Evolutionary conservation across 495 filamentous ascomycete species (phyloP).

Genomic region (Tuber magnatum): DNA sequence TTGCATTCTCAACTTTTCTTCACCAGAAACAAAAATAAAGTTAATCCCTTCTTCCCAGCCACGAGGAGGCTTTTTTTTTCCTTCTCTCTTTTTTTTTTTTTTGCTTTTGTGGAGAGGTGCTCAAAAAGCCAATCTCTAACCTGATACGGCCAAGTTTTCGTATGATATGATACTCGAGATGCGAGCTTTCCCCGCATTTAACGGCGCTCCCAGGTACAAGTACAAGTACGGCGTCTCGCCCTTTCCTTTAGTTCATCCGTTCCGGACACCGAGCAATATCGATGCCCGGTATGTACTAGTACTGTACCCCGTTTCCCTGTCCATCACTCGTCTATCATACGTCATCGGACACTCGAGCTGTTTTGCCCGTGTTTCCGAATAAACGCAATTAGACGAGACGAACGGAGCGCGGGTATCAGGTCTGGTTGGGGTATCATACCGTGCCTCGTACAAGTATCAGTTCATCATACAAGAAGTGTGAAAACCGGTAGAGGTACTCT

Average conservation of each 20-base stretch:
- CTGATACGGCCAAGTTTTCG: not conserved
- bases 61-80: not conserved
- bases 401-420: not conserved
- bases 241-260: not conserved
- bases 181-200: not conserved
- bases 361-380: not conserved
- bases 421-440: not conserved
- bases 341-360: not conserved
- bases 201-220: not conserved
- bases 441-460: too few relatives aligned
- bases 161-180: not conserved
- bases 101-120: too few relatives aligned
- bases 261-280: not conserved
- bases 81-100: not conserved
- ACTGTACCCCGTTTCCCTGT: not conserved
- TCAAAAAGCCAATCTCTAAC: not conserved
- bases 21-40: slow-evolving; percentile 6
- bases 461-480: too few relatives aligned
- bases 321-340: not conserved
- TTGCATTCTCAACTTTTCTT: slow-evolving; percentile 23
- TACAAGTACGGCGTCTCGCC: not conserved
- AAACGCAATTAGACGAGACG: not conserved
- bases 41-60: not conserved
- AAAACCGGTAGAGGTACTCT: too few relatives aligned
- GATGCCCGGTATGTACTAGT: not conserved